Conservation (phyloP, 768 basidiomycete genomes). For the Hygrophoropsis aurantiaca region DNA sequence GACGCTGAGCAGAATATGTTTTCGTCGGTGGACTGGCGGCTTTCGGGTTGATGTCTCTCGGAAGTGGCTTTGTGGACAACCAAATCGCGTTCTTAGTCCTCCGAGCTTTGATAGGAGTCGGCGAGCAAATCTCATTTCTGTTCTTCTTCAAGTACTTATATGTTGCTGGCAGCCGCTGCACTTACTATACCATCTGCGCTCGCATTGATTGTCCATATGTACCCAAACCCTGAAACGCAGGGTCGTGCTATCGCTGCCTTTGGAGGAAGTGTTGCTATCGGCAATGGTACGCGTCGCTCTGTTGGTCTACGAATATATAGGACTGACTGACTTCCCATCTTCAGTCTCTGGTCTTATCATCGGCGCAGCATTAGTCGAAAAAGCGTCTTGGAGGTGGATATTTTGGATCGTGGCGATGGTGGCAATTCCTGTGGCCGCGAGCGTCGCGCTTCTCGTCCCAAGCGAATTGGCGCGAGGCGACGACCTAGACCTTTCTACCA, state of each 20-base stretch:
- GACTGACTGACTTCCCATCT: slow-evolving; percentile 1
- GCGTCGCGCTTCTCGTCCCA: slow-evolving; percentile 33
- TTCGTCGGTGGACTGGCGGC: slow-evolving; percentile 36
- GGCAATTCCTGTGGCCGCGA: slow-evolving; percentile 27
- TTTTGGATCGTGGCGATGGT: slow-evolving; percentile 47
- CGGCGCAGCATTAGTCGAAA: slow-evolving; percentile 37
- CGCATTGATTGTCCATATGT: slow-evolving; percentile 45
- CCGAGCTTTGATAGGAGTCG: slow-evolving; percentile 43
- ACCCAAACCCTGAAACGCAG: slow-evolving; percentile 43
- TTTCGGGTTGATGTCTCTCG: slow-evolving; percentile 40
- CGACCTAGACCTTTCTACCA: no score
- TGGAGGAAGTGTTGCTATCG: slow-evolving; percentile 44
- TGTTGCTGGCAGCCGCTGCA: slow-evolving; percentile 31
- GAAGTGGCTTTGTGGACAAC: slow-evolving; percentile 37
- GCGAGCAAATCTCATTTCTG: slow-evolving; percentile 14
- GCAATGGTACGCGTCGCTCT: slow-evolving; percentile 32
- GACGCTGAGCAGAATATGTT: slow-evolving; percentile 24
- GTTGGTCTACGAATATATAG: neutral
- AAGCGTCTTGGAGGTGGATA: slow-evolving; percentile 42
- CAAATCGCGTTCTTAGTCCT: slow-evolving; percentile 47
- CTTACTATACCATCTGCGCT: slow-evolving; percentile 43
- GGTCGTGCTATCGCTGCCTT: slow-evolving; percentile 44
- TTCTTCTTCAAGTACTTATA: neutral
- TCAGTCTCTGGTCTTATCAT: slow-evolving; percentile 33
- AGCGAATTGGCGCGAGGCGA: neutral